A percentile compares a stretch with the other conserved stretches of the same genome.
Conservation (phyloP, 2,329 filamentous ascomycete species). For the Talaromyces sp. region DNA sequence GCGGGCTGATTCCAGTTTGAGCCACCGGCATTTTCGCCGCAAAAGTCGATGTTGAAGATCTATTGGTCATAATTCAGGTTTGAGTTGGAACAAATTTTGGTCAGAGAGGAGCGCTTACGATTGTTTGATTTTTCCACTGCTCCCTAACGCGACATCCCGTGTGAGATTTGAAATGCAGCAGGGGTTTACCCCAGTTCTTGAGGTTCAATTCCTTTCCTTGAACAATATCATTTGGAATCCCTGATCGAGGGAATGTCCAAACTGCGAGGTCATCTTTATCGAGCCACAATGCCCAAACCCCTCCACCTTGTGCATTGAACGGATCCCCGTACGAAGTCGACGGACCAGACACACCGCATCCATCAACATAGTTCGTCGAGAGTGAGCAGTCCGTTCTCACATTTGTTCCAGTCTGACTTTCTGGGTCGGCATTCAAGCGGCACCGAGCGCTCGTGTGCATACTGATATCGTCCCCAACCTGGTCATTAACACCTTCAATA, state of each 20-base stretch:
- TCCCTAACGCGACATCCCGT: conserved; percentile 65
- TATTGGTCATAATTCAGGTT: conserved; percentile 17
- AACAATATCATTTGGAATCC: conserved; percentile 60
- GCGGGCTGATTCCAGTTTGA: conserved; percentile 51
- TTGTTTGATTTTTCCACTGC: conserved; percentile 66
- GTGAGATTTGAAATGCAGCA: conserved; percentile 46
- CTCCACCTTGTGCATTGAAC: conserved; percentile 66
- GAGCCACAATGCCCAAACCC: conserved; percentile 73
- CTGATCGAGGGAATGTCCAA: conserved; percentile 73
- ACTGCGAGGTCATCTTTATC: conserved; percentile 64
- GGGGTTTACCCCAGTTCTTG: conserved; percentile 59
- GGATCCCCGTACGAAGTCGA: conserved; percentile 56
- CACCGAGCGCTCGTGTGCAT: conserved; percentile 63
- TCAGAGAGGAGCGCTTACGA: conserved; percentile 42
- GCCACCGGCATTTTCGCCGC: conserved; percentile 76
- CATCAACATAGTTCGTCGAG: conserved; percentile 44
- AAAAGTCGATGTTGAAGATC: conserved; percentile 71
- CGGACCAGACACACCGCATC: conserved; percentile 56
- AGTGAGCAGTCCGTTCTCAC: conserved; percentile 56
- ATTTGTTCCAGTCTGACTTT: conserved; percentile 44
- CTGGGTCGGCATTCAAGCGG: conserved; percentile 46
- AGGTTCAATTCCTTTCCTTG: conserved; percentile 56
- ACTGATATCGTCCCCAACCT: conserved; percentile 56
- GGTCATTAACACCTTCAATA: conserved; percentile 68
- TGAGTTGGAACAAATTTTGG: neutral